These are phyloP conservation scores for Erigeron philadelphicus DNA, from an alignment of 140 eudicot species.

Conservation along the genomic window DNA sequence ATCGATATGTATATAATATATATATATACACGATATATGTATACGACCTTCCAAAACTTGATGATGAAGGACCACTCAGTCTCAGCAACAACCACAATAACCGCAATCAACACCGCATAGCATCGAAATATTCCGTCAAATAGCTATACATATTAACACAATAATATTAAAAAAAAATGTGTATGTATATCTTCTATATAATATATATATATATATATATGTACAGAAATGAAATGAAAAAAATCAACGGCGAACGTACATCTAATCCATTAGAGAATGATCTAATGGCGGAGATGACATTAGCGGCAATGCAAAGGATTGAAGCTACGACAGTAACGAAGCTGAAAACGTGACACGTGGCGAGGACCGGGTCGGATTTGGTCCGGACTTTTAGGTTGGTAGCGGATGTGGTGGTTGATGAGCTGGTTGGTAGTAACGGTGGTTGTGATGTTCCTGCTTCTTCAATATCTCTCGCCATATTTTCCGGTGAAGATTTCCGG, in stretches of 20 bases:
- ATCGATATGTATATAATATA: no score
- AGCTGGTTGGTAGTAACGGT: slow-evolving; percentile 18
- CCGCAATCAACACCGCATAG: slow-evolving; percentile 70
- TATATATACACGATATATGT: no score
- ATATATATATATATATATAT: not conserved
- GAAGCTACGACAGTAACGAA: slow-evolving; percentile 60
- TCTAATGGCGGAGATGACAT: slow-evolving; percentile 70
- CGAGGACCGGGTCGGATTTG: slow-evolving; percentile 60
- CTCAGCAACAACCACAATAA: slow-evolving; percentile 71
- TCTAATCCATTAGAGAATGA: slow-evolving; percentile 68
- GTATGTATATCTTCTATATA: not conserved
- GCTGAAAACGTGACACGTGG: slow-evolving; percentile 73
- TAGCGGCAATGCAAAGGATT: slow-evolving; percentile 71
- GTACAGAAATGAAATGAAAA: not conserved
- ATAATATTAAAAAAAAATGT: not conserved
- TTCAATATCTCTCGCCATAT: slow-evolving; percentile 31
- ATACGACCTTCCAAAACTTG: slow-evolving; percentile 70
- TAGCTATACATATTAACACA: slow-evolving; percentile 36
- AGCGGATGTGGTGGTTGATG: slow-evolving; percentile 22
- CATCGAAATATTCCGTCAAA: slow-evolving; percentile 94
- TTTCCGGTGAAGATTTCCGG: slow-evolving; percentile 15
- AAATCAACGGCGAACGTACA: slow-evolving; percentile 35
- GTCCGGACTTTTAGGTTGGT: slow-evolving; percentile 21
- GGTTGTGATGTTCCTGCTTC: slow-evolving; percentile 29
- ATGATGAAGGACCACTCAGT: slow-evolving; percentile 77